These are phyloP conservation scores for Aeminium ludgeri DNA, from an alignment of 495 filamentous ascomycete species.

Conservation along the genomic window DNA sequence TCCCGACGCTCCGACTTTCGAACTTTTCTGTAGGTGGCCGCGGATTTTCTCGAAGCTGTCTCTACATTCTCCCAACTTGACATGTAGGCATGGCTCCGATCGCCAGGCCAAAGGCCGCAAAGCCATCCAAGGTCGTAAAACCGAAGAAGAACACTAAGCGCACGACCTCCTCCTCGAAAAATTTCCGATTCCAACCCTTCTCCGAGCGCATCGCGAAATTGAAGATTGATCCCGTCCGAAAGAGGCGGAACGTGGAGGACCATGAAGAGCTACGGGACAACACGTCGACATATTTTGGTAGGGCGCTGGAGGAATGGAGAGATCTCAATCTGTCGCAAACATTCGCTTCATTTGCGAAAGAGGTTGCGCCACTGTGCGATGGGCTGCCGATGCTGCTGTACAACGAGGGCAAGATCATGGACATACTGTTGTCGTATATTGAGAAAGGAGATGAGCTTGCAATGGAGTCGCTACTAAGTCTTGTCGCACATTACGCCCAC, in stretches of 20 bases:
- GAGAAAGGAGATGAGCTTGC: slow-evolving; percentile 54
- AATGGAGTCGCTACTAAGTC: slow-evolving; percentile 67
- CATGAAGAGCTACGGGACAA: slow-evolving; percentile 48
- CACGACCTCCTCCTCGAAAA: slow-evolving; percentile 56
- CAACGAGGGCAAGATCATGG: slow-evolving; percentile 69
- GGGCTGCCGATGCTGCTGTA: slow-evolving; percentile 83
- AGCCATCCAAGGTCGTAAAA: slow-evolving; percentile 44
- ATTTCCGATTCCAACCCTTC: slow-evolving; percentile 83
- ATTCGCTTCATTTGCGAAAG: slow-evolving; percentile 56
- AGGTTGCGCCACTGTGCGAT: slow-evolving; percentile 62
- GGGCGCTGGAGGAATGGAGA: slow-evolving; percentile 69
- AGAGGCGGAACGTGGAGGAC: slow-evolving; percentile 64
- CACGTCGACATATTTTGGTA: slow-evolving; percentile 58
- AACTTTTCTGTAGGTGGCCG: too few relatives aligned
- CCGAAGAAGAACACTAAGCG: slow-evolving; percentile 22
- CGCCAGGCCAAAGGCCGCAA: slow-evolving; percentile 46
- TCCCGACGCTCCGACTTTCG: too few relatives aligned
- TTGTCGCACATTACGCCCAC: slow-evolving; percentile 78
- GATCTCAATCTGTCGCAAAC: slow-evolving; percentile 74
- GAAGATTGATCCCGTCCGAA: slow-evolving; percentile 80
- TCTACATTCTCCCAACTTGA: background rate
- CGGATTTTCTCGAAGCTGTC: too few relatives aligned
- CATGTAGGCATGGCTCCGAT: slow-evolving; percentile 22
- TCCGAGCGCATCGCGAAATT: slow-evolving; percentile 83
- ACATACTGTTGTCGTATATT: slow-evolving; percentile 58